Percentiles rank a stretch among this genome's conserved stretches.
Conservation (phyloP, 2,329 filamentous ascomycete species). For the Fusarium solani-melongenae region DNA sequence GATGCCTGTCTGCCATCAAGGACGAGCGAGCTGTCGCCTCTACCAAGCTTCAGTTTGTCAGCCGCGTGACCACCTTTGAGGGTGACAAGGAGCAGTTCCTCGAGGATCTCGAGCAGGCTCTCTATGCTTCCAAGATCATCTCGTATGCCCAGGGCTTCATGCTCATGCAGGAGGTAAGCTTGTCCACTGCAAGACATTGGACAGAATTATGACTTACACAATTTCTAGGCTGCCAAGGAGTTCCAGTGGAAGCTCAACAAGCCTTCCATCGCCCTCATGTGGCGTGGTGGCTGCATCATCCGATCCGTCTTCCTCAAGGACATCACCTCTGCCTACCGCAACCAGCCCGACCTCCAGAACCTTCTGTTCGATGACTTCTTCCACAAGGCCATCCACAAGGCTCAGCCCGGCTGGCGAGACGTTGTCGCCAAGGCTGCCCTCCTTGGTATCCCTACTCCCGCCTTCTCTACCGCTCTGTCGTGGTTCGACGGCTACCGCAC, state of each 20-base stretch:
- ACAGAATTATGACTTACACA: not conserved
- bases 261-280: conserved; percentile 99
- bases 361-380: conserved; percentile 99
- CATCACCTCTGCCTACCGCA: conserved; percentile 97
- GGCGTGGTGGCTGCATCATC: conserved; percentile 99
- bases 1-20: conserved; percentile 96
- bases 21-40: conserved; percentile 88
- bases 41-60: conserved; percentile 76
- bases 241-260: conserved; percentile 99
- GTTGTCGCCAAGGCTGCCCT: conserved; percentile 91
- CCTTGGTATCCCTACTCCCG: conserved; percentile 94
- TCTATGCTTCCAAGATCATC: conserved; percentile 99
- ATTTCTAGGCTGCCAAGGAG: conserved; percentile 84
- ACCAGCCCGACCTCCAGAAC: conserved; percentile 95
- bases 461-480: conserved; percentile 95
- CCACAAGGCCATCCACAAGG: conserved; percentile 98
- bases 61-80: conserved; percentile 82
- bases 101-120: conserved; percentile 96
- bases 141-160: conserved; percentile 99
- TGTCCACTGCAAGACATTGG: not conserved
- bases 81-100: conserved; percentile 95
- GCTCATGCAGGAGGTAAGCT: conserved; percentile 94
- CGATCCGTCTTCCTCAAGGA: conserved; percentile 99
- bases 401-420: conserved; percentile 91
- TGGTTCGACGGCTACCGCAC: conserved; percentile 99